Evolutionary conservation across 1,284 basidiomycete genomes (phyloP).

Genomic region (Heterobasidion occidentale): DNA sequence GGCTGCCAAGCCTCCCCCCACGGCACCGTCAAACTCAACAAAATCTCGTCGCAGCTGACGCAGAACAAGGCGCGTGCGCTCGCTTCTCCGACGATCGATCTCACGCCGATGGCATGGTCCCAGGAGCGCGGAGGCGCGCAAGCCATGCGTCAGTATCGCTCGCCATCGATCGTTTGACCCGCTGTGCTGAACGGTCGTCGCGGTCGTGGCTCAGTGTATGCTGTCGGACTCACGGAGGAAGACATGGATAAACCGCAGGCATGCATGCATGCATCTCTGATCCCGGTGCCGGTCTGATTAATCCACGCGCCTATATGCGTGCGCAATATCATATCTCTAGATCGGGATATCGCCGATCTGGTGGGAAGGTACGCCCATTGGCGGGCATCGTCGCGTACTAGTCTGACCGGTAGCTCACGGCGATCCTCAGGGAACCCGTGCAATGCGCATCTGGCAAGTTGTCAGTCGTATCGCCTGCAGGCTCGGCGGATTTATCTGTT

Average conservation of each 20-base stretch:
- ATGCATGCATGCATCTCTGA: constrained; percentile 5
- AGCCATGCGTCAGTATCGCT: constrained; percentile 63
- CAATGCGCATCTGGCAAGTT: constrained; percentile 65
- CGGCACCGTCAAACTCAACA: constrained; percentile 53
- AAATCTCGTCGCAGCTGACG: constrained; percentile 58
- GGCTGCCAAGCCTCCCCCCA: constrained; percentile 31
- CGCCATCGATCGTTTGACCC: not conserved
- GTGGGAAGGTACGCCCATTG: constrained; percentile 66
- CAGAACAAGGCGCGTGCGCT: constrained; percentile 47
- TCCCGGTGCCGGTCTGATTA: not conserved
- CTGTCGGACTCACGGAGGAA: constrained; percentile 65
- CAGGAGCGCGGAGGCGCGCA: constrained; percentile 70
- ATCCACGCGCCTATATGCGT: not conserved
- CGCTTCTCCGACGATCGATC: not conserved
- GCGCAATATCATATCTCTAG: constrained; percentile 24
- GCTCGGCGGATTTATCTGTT: not conserved
- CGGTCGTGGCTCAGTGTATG: constrained; percentile 48
- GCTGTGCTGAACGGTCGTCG: constrained; percentile 2
- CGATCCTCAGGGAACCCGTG: constrained; percentile 62
- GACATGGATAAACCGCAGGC: constrained; percentile 82
- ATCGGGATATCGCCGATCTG: constrained; percentile 80
- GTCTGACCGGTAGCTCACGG: not conserved
- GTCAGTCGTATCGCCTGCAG: not conserved
- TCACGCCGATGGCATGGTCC: not conserved
- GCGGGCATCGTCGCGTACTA: not conserved